Base-by-base conservation (phyloP, 768 basidiomycete genomes). In the Paxillus ammoniavirescens region DNA sequence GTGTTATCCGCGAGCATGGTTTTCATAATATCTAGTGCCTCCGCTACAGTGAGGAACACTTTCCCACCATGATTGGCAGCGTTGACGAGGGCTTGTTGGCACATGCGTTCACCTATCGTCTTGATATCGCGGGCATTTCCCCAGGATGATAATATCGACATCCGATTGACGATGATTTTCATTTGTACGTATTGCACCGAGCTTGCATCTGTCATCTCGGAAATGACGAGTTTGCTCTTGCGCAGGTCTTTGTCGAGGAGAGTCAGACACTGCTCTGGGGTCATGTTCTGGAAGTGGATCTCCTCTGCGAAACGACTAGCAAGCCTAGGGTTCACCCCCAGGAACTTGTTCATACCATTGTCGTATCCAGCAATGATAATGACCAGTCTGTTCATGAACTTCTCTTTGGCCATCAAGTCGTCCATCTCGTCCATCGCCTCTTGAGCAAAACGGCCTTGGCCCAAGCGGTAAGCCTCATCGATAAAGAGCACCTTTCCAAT, bases 381-480 rank as follows among this genome's bases (percentile, higher is more conserved):
- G 41, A 89, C 74, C 23, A 89, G 67, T 61, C 86, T 87, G 15
- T 75, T 72, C 59, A 76, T 75, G 73, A 76, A 89, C 28, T 68
- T 71, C 4, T 82, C 78, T 41, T 84, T 72, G 2, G 87, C 89
- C 55, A 89, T 72, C 13, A 83, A 61, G 5, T 79, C 79, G 5
- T 88, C 87, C n/a, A 89, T 63, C 58, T 89, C 87, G 61, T 89
- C 88, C 37, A 87, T 77, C 10, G 88, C 87, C 61, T 89, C 87
- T 60, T 86, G 77, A 1, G 86, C 84, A 56, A 87, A 89, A 7
- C 72, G 80, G 1, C 86, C 86, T 50, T 84, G 76, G 8, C 74
- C 68, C 23, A 89, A 71, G 12, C 86, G 74, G 60, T 89, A 89
- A 0, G 87, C 87, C 60, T 89, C 87, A 51, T 89, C 87, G 43